Evolutionary conservation across 1,284 basidiomycete genomes (phyloP), one percentile per base, ranked within the genome.

Genomic region (Apiotrichum mycotoxinovorans): DNA sequence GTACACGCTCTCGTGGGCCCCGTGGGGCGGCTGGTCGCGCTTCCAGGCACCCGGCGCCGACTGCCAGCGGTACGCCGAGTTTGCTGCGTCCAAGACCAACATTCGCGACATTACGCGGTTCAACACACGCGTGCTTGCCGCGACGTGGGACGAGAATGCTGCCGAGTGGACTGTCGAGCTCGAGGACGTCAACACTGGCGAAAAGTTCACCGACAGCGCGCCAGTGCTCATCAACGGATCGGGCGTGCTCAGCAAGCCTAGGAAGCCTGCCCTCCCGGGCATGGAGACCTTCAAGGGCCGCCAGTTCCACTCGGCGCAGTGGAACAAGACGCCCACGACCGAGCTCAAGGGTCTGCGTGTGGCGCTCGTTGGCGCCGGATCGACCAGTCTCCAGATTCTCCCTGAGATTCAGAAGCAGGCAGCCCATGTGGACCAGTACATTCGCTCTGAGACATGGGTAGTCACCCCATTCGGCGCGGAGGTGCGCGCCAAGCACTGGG

Each of bases 221-320:
- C 66, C 71, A 27, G 56, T 72, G 37, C 58, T 72, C 58, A 63
- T 72, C 56, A 72, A 71, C 57, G 69, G 61, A 22, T 57, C 51
- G 8, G 70, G 69, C 9, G 52, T 65, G 26, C 37, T 55, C 25
- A 48, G 35, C 53, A 57, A 56, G 12, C 69, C 67, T 61, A 62
- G 62, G 43, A 66, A 62, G 67, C 66, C 67, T 15, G 54, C 62
- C 34, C 64, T 69, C 51, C 61, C 61, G 35, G 63, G 64, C 22
- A 53, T 67, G 35, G 47, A 62, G 43, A 45, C 42, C 11, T 69
- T 66, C 60, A 67, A 67, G 54, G 66, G 66, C 8, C 47, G 26
- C 25, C 56, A 67, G 20, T 58, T 57, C 41, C 66, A 68, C 46
- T 60, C 58, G 4, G 66, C 66, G 9, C 27, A 55, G n/a, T 66